Evolutionary conservation across 2,329 filamentous ascomycete species (phyloP).

Genomic region (Pseudopyrenochaeta lycopersici): DNA sequence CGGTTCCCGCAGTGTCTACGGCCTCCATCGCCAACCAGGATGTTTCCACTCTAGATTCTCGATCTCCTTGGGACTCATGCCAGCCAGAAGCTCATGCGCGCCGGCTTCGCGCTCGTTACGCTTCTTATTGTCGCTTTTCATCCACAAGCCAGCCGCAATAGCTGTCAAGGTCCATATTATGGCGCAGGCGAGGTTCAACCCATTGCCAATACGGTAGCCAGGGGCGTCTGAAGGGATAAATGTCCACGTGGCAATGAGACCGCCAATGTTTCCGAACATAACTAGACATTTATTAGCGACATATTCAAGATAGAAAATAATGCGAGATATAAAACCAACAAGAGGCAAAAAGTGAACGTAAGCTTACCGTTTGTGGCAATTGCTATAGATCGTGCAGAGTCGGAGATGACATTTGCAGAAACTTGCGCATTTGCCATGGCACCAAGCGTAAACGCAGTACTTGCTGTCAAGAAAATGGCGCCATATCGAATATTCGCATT

Average conservation of each 20-base stretch:
- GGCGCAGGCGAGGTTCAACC: constrained; percentile 30
- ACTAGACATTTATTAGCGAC: constrained; percentile 35
- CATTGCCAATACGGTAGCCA: constrained; percentile 72
- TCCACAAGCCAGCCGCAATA: constrained; percentile 61
- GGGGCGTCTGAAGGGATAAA: constrained; percentile 69
- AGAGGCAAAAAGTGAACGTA: too few species aligned
- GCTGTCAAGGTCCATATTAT: constrained; percentile 8
- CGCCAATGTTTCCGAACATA: constrained; percentile 75
- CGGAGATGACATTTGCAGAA: constrained; percentile 73
- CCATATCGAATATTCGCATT: constrained; percentile 64
- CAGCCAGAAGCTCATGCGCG: constrained; percentile 57
- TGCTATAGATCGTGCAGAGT: constrained; percentile 63
- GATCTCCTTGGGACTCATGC: constrained; percentile 61
- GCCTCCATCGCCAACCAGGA: constrained; percentile 66
- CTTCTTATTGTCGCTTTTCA: constrained; percentile 67
- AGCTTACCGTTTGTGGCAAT: constrained; percentile 17
- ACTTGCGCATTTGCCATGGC: constrained; percentile 71
- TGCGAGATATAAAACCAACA: too few species aligned
- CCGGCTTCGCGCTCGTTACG: constrained; percentile 59
- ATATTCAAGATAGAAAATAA: too few species aligned
- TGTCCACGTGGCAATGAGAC: constrained; percentile 69
- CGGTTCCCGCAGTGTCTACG: too few species aligned
- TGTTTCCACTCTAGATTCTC: constrained; percentile 71
- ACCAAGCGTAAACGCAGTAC: constrained; percentile 68
- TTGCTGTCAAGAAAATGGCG: constrained; percentile 71